phyloP scores from a whole-genome alignment of 805 yeast species.

The Lipomyces mesembrius region DNA sequence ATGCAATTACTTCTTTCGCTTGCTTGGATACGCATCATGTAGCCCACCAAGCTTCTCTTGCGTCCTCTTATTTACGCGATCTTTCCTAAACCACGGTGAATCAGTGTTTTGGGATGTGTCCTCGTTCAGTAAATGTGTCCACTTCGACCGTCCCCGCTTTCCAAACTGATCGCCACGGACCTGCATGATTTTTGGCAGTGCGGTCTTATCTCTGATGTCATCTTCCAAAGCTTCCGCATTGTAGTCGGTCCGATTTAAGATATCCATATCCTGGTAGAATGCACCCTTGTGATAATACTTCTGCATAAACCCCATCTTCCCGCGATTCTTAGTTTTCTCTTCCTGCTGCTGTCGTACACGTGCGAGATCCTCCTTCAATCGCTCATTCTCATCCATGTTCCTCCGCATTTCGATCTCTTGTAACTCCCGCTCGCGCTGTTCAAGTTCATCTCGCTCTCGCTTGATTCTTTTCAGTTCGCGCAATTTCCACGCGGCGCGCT shows the following conservation, averaged over 20 bases:
- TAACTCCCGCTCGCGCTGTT: slow-evolving; percentile 45
- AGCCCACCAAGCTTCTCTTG: slow-evolving; percentile 26
- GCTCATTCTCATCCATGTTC: slow-evolving; percentile 43
- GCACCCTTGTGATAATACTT: slow-evolving; percentile 46
- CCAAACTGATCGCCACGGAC: slow-evolving; percentile 42
- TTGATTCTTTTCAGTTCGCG: slow-evolving; percentile 50
- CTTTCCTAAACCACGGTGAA: slow-evolving; percentile 32
- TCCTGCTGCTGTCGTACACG: slow-evolving; percentile 32
- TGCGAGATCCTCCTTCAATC: slow-evolving; percentile 31
- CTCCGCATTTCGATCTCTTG: slow-evolving; percentile 46
- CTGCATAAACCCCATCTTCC: slow-evolving; percentile 39
- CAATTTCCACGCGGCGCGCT: slow-evolving; percentile 50
- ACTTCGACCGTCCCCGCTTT: slow-evolving; percentile 43
- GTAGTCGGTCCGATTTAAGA: slow-evolving; percentile 45
- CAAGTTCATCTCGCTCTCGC: slow-evolving; percentile 49
- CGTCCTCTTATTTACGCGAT: slow-evolving; percentile 19
- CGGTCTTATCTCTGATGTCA: slow-evolving; percentile 42
- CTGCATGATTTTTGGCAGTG: slow-evolving; percentile 43
- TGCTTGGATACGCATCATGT: slow-evolving; percentile 20
- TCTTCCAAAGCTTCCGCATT: slow-evolving; percentile 42
- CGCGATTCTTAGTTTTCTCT: slow-evolving; percentile 22
- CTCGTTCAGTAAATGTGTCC: slow-evolving; percentile 43
- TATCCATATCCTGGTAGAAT: slow-evolving; percentile 43
- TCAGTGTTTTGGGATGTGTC: slow-evolving; percentile 41
- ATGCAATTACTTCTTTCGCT: slow-evolving; percentile 17